phyloP scores from a whole-genome alignment of 768 basidiomycete genomes.

The Strobilomyces echinocephalus region DNA sequence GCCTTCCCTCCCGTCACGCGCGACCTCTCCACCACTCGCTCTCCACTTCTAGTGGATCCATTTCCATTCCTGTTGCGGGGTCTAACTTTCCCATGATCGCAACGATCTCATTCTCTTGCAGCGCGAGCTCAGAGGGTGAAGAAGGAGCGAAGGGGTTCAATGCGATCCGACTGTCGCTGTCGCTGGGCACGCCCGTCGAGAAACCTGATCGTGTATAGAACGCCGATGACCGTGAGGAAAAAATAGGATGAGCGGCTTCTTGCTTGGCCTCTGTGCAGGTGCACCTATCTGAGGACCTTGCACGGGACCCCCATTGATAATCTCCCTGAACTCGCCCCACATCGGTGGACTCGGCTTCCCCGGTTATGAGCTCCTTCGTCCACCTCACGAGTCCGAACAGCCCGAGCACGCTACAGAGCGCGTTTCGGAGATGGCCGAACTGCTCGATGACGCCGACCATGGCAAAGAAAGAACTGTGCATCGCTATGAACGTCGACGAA shows the following conservation, averaged over 20 bases:
- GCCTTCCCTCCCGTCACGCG: too few relatives aligned
- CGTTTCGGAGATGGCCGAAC: constrained; percentile 85
- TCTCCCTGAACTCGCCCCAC: constrained; percentile 70
- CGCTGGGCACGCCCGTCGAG: constrained; percentile 60
- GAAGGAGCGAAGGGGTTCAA: constrained; percentile 73
- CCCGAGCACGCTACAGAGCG: constrained; percentile 89
- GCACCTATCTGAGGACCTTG: constrained; percentile 41
- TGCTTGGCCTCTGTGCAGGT: constrained; percentile 58
- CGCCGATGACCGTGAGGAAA: constrained; percentile 87
- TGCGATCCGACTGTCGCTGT: constrained; percentile 37
- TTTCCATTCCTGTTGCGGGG: constrained; percentile 60
- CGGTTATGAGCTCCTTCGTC: constrained; percentile 63
- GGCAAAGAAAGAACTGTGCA: constrained; percentile 91
- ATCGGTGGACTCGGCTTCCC: constrained; percentile 42
- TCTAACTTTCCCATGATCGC: constrained; percentile 83
- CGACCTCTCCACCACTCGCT: constrained; percentile 82
- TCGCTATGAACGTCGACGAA: constrained; percentile 95
- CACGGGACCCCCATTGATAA: constrained; percentile 61
- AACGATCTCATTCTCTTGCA: constrained; percentile 89
- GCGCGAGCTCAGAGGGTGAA: constrained; percentile 69
- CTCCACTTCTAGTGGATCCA: constrained; percentile 55
- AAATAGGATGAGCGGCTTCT: constrained; percentile 91
- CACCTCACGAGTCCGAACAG: constrained; percentile 87
- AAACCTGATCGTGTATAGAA: constrained; percentile 82
- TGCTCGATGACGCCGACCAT: constrained; percentile 97